Base-by-base conservation (phyloP, 345 rosid genomes). In the Microcos paniculata region DNA sequence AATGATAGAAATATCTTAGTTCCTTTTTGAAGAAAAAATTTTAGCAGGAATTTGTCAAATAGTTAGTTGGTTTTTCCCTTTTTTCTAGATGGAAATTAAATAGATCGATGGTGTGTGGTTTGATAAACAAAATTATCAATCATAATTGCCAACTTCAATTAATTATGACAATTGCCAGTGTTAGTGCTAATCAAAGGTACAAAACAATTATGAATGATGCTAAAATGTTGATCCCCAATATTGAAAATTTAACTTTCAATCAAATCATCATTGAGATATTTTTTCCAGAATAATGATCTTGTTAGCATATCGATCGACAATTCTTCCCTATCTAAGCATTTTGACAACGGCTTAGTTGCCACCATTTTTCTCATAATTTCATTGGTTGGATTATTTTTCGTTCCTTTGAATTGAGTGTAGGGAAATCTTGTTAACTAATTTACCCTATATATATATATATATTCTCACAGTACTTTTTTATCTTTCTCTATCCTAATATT, bases 301-400 rank as follows among this genome's bases (percentile, higher is more conserved):
- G 13, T 45, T 45, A 24, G 46, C 9, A 35, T 35, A 35, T 35
- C 4, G 4, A 35, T 33, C 21, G 43, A 43, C 35, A 45, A 43
- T n/a, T n/a, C 51, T 66, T 66, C 71, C 8, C 30, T 46, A 24
- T 43, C 53, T 43, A 45, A 66, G 43, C 35, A 24, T 23, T 66
- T 66, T 43, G 71, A 66, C 35, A 66, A 66, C 24, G 35, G 21
- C 35, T 6, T n/a, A n/a, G n/a, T n/a, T 66, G n/a, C 55, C 53
- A 45, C 33, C 52, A 66, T 66, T 42, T 43, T 45, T 19, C 24
- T 35, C 46, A 19, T 38, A 63, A 63, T 1, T 43, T 45, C 5
- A 43, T 66, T 45, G 33, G 11, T 23, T 65, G 49, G 21, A 65
- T 61, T 13, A 23, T 61, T 26, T 26, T 12, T 11, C 35, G 7